A percentile compares a stretch with the other conserved stretches of the same genome.
Conservation (phyloP, 257 asterid species). For the Nicotiana obtusifolia region DNA sequence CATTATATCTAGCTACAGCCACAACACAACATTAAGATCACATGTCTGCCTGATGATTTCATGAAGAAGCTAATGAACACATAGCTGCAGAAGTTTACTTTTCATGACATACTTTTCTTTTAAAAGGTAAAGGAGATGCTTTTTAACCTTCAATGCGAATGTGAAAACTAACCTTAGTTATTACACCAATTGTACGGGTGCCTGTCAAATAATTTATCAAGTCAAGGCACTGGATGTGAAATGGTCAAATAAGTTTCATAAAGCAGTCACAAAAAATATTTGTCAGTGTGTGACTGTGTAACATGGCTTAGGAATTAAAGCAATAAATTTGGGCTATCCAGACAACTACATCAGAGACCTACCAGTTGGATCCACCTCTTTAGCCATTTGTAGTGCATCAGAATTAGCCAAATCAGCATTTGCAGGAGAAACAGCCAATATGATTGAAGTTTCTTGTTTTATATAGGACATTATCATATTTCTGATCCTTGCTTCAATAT, state of each 20-base stretch:
- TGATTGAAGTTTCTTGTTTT: slow-evolving; percentile 57
- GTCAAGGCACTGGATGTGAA: neutral
- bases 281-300: neutral
- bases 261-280: neutral
- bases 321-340: slow-evolving; percentile 1
- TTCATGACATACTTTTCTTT: neutral
- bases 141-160: neutral
- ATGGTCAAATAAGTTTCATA: neutral
- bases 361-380: slow-evolving; percentile 95
- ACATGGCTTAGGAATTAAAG: neutral
- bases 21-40: slow-evolving; percentile 15
- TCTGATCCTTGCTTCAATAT: slow-evolving; percentile 88
- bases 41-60: neutral
- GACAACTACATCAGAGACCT: neutral
- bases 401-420: slow-evolving; percentile 93
- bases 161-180: slow-evolving; percentile 61
- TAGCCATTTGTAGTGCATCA: slow-evolving; percentile 97
- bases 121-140: neutral
- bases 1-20: slow-evolving; percentile 91
- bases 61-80: neutral
- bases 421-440: slow-evolving; percentile 95
- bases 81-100: neutral
- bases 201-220: slow-evolving; percentile 44
- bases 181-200: slow-evolving; percentile 86
- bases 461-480: slow-evolving; percentile 88